A percentile compares a stretch with the other conserved stretches of the same genome.
These are phyloP conservation scores for Pelargonium exstipulatum DNA, from an alignment of 441 rosid species.

Conservation along the genomic window DNA sequence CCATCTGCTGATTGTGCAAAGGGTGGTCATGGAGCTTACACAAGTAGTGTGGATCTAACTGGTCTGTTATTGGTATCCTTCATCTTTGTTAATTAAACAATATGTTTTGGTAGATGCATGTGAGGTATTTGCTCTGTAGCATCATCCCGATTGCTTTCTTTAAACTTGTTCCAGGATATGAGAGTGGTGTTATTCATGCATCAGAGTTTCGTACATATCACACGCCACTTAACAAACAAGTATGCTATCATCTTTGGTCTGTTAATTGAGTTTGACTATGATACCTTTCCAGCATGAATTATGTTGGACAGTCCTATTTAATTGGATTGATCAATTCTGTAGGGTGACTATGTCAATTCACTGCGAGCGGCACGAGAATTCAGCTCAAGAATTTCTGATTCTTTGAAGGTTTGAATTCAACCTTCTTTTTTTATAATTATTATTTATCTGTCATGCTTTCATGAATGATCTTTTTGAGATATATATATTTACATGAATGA, in stretches of 20 bases:
- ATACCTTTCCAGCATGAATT: slow-evolving; percentile 8
- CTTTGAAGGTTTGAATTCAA: slow-evolving; percentile 42
- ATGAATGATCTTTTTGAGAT: background rate
- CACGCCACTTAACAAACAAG: slow-evolving; percentile 67
- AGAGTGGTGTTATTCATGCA: slow-evolving; percentile 55
- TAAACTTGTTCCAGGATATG: slow-evolving; percentile 43
- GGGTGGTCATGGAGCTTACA: slow-evolving; percentile 82
- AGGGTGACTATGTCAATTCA: slow-evolving; percentile 67
- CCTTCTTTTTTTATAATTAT: background rate
- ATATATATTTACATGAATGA: background rate
- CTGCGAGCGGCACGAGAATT: slow-evolving; percentile 68
- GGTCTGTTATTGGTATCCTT: slow-evolving; percentile 34
- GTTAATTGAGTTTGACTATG: slow-evolving; percentile 7
- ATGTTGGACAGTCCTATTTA: background rate
- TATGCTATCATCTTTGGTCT: slow-evolving; percentile 27
- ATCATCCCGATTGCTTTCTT: background rate
- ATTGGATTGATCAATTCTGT: slow-evolving; percentile 21
- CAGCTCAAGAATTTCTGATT: slow-evolving; percentile 51
- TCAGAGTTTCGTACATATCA: slow-evolving; percentile 73
- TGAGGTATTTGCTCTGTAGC: background rate
- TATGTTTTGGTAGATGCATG: slow-evolving; percentile 5
- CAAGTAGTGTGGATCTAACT: slow-evolving; percentile 54
- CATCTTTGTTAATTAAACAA: background rate
- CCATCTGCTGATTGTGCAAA: slow-evolving; percentile 84
- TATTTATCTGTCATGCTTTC: slow-evolving; percentile 11